Evolutionary conservation across 768 basidiomycete genomes (phyloP).

Genomic region (Astraeus odoratus): DNA sequence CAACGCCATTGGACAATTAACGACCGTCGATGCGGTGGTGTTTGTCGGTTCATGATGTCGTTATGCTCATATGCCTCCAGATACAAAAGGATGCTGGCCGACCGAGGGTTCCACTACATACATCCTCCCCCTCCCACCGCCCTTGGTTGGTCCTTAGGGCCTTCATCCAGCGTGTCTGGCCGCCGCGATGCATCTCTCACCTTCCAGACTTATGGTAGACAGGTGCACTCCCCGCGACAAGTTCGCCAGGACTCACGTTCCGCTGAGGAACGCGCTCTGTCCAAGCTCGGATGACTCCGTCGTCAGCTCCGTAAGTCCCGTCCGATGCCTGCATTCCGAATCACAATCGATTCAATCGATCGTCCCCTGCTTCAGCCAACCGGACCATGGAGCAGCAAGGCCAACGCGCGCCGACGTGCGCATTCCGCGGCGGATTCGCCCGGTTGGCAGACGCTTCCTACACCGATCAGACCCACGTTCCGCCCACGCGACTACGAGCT

Average conservation of each 20-base stretch:
- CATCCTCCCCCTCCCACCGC: neutral
- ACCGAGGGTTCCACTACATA: neutral
- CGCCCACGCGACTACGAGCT: constrained; percentile 28
- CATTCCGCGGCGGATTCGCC: constrained; percentile 28
- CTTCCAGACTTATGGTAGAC: constrained; percentile 25
- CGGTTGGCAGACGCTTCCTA: constrained; percentile 26
- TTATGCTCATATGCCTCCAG: neutral
- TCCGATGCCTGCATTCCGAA: neutral
- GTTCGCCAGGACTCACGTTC: constrained; percentile 26
- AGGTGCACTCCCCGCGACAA: constrained; percentile 23
- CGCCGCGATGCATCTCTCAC: constrained; percentile 12
- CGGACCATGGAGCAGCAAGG: constrained; percentile 4
- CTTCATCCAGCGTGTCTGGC: neutral
- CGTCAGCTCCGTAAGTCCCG: constrained; percentile 14
- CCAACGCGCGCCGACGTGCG: constrained; percentile 23
- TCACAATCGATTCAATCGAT: neutral
- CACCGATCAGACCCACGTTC: constrained; percentile 28
- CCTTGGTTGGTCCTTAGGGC: neutral
- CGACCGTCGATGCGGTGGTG: neutral
- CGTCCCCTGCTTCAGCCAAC: constrained; percentile 14
- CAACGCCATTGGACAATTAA: neutral
- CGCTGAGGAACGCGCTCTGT: constrained; percentile 20
- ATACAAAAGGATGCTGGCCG: constrained; percentile 17
- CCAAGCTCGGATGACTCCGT: constrained; percentile 24
- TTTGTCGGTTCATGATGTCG: neutral